Percentiles rank a stretch among this genome's conserved stretches.
phyloP scores from a whole-genome alignment of 495 filamentous ascomycete species.

The Aspergillus panamensis region DNA sequence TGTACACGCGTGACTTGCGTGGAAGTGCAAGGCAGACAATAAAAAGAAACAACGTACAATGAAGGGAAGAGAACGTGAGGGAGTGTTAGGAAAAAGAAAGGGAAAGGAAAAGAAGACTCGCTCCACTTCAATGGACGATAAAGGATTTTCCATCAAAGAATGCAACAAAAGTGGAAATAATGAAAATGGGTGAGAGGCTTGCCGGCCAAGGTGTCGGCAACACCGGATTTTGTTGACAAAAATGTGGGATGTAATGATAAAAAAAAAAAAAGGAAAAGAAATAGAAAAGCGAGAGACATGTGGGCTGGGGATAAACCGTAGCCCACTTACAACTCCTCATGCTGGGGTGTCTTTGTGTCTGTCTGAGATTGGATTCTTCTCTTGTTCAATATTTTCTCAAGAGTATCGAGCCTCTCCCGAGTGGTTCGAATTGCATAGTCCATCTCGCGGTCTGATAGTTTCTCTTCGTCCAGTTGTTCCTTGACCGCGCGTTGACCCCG shows the following conservation, averaged over 20 bases:
- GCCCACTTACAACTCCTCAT: constrained; percentile 17
- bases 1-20: too few species aligned
- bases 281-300: not conserved
- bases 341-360: constrained; percentile 3
- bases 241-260: not conserved
- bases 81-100: not conserved
- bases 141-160: not conserved
- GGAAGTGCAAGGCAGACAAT: too few species aligned
- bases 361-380: constrained; percentile 36
- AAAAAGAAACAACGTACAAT: too few species aligned
- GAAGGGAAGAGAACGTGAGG: not conserved
- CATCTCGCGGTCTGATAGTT: constrained; percentile 76
- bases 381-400: constrained; percentile 68
- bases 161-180: too few species aligned
- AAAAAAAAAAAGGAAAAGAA: not conserved
- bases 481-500: constrained; percentile 35
- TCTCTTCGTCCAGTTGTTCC: constrained; percentile 58
- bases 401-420: constrained; percentile 69
- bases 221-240: not conserved
- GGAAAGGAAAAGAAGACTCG: too few species aligned
- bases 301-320: not conserved
- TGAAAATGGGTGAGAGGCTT: not conserved
- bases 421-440: constrained; percentile 81
- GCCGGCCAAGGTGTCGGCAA: not conserved
- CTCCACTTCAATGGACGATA: too few species aligned